phyloP scores from a whole-genome alignment of 1,284 basidiomycete genomes.

The Leccinum angustisporum region DNA sequence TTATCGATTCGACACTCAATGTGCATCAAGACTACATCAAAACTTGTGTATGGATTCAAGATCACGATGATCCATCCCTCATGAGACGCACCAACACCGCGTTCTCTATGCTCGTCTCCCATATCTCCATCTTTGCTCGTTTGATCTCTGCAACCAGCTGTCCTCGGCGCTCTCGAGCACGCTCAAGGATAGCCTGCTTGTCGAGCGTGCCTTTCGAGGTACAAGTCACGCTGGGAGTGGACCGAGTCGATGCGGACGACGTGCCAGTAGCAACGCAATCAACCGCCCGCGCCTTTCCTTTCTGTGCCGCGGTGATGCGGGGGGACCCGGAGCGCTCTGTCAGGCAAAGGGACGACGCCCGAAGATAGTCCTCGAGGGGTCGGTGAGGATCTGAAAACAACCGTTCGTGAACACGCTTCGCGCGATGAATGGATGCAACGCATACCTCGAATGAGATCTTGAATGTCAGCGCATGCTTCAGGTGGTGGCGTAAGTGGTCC shows the following conservation, averaged over 20 bases:
- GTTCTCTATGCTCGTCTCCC: conserved; percentile 74
- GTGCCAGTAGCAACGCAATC: not conserved
- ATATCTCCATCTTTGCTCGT: conserved; percentile 60
- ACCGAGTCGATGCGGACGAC: conserved; percentile 19
- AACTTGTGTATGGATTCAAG: not conserved
- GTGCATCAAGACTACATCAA: not conserved
- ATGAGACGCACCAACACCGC: conserved; percentile 58
- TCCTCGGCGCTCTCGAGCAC: conserved; percentile 51
- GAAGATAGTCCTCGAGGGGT: conserved; percentile 3
- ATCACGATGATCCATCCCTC: conserved; percentile 34
- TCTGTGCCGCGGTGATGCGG: conserved; percentile 7
- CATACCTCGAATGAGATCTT: conserved; percentile 17
- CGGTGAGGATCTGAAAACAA: conserved; percentile 10
- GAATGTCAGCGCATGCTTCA: conserved; percentile 20
- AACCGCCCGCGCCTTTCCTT: conserved; percentile 24
- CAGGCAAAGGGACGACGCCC: not conserved
- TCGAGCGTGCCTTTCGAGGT: conserved; percentile 14
- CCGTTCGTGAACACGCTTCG: conserved; percentile 8
- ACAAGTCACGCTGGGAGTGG: conserved; percentile 3
- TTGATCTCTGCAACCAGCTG: conserved; percentile 58
- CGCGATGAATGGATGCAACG: not conserved
- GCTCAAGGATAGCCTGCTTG: conserved; percentile 45
- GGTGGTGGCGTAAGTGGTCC: conserved; percentile 34
- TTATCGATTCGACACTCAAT: not conserved
- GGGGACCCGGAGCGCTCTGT: conserved; percentile 1